Conservation (phyloP, 495 filamentous ascomycete genomes). For the Podospora tetraspora region DNA sequence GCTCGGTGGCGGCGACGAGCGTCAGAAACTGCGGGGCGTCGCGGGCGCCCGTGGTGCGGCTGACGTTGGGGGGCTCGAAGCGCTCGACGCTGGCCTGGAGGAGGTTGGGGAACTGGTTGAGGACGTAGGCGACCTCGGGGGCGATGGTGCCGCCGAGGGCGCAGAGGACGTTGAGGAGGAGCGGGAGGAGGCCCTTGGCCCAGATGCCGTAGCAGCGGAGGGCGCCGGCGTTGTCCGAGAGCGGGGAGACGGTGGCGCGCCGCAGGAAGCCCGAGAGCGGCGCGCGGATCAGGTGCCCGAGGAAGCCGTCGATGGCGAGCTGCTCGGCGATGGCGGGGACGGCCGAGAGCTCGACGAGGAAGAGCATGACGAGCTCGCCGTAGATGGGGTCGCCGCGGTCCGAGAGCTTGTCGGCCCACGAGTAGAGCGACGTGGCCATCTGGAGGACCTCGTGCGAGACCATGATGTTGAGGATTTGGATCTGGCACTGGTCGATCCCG, state of each 20-base stretch:
- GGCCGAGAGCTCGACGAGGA: slow-evolving; percentile 80
- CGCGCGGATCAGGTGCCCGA: slow-evolving; percentile 71
- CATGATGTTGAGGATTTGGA: slow-evolving; percentile 62
- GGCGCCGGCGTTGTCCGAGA: slow-evolving; percentile 46
- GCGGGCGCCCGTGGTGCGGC: slow-evolving; percentile 36
- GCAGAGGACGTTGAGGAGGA: slow-evolving; percentile 84
- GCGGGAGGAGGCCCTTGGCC: slow-evolving; percentile 77
- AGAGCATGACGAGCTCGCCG: slow-evolving; percentile 79
- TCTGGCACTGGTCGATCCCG: slow-evolving; percentile 53
- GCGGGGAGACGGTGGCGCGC: slow-evolving; percentile 64
- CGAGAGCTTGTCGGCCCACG: slow-evolving; percentile 80
- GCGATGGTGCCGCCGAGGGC: slow-evolving; percentile 73
- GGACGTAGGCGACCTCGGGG: slow-evolving; percentile 75
- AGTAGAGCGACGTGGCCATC: slow-evolving; percentile 80
- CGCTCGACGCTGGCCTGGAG: slow-evolving; percentile 57
- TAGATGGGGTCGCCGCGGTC: slow-evolving; percentile 84
- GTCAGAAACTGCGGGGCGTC: slow-evolving; percentile 52
- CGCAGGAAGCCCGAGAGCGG: slow-evolving; percentile 66
- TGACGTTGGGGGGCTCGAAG: slow-evolving; percentile 49
- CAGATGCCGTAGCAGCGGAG: slow-evolving; percentile 75
- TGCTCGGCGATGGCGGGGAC: slow-evolving; percentile 81
- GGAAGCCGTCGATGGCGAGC: slow-evolving; percentile 75
- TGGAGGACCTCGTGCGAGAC: slow-evolving; percentile 65
- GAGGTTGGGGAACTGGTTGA: slow-evolving; percentile 76
- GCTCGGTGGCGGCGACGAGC: slow-evolving; percentile 65